phyloP scores from a whole-genome alignment of 305 asterid species.

The Lippia alba region DNA sequence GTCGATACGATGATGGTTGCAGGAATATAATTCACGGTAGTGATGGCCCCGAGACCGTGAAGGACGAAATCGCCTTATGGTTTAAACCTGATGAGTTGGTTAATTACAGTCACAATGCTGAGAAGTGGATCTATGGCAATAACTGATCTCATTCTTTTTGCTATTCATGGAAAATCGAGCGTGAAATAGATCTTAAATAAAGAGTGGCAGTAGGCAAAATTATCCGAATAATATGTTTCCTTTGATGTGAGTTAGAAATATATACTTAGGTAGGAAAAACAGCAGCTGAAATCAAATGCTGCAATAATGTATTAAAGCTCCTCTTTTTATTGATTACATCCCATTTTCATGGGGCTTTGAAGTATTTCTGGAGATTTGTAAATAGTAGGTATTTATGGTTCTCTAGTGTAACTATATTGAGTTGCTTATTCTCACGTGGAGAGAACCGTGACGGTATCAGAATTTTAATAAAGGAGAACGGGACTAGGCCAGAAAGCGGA shows the following conservation, averaged over 20 bases:
- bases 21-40: constrained; percentile 87
- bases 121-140: constrained; percentile 75
- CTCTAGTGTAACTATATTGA: no score
- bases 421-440: no score
- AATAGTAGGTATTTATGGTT: no score
- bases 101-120: constrained; percentile 62
- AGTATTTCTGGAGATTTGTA: no score
- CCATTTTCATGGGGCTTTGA: no score
- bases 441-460: no score
- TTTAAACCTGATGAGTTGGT: constrained; percentile 83
- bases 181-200: neutral
- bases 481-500: no score
- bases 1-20: constrained; percentile 27
- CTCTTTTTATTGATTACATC: neutral
- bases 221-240: constrained; percentile 37
- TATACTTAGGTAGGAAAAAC: no score
- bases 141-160: constrained; percentile 42
- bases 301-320: constrained; percentile 31
- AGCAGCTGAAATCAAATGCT: constrained; percentile 21
- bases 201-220: constrained; percentile 29
- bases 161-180: neutral
- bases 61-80: constrained; percentile 80
- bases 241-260: constrained; percentile 29
- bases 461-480: no score
- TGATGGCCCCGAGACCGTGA: constrained; percentile 83